A percentile compares a stretch with the other conserved stretches of the same genome.
phyloP scores from a whole-genome alignment of 2,329 filamentous ascomycete genomes.

The Alternaria arborescens region DNA sequence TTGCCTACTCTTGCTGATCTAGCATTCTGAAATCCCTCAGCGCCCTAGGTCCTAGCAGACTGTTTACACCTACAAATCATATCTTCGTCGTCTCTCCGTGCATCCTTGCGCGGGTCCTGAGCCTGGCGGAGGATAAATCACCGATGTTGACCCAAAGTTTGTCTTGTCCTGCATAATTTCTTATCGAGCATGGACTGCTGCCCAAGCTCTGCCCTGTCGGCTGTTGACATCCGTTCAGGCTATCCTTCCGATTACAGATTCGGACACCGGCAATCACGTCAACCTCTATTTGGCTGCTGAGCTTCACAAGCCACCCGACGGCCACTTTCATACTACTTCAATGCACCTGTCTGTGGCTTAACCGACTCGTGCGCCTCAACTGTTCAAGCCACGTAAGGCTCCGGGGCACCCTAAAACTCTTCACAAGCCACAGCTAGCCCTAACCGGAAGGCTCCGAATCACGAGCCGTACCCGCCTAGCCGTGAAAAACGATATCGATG shows the following conservation, averaged over 20 bases:
- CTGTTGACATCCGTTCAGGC: background rate
- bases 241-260: background rate
- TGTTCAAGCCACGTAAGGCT: conserved; percentile 4
- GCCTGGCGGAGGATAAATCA: background rate
- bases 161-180: background rate
- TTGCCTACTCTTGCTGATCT: background rate
- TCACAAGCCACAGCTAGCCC: conserved; percentile 8
- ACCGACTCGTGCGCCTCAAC: background rate
- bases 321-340: background rate
- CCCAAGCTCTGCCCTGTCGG: background rate
- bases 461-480: conserved; percentile 26
- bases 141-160: background rate
- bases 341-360: conserved; percentile 6
- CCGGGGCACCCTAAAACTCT: conserved; percentile 15
- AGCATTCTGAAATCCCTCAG: background rate
- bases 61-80: too few relatives aligned
- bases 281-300: background rate
- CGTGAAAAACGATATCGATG: conserved; percentile 14
- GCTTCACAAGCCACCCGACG: background rate
- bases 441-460: conserved; percentile 10
- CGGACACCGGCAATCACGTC: background rate
- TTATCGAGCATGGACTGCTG: background rate
- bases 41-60: background rate
- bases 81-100: background rate
- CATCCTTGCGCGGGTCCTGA: background rate